These are phyloP conservation scores for Samsoniella hepiali DNA, from an alignment of 2,329 filamentous ascomycete species.

Conservation along the genomic window DNA sequence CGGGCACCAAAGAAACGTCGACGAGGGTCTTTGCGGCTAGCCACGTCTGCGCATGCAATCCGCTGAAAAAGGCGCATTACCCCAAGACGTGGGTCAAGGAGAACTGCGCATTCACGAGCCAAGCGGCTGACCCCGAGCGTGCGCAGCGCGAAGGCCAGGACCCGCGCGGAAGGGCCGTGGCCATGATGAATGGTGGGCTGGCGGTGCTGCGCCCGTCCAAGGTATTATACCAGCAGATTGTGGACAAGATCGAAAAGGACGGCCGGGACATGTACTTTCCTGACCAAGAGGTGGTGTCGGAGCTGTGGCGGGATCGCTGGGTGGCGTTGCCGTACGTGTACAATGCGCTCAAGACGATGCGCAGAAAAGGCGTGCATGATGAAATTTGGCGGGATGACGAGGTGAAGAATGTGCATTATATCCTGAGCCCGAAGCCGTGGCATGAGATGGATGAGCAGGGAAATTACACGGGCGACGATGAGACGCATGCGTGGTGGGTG, in stretches of 20 bases:
- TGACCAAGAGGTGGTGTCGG: slow-evolving; percentile 57
- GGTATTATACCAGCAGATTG: slow-evolving; percentile 48
- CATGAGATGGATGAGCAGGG: slow-evolving; percentile 46
- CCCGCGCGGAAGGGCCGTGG: slow-evolving; percentile 45
- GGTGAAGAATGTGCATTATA: slow-evolving; percentile 62
- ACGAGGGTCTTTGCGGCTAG: slow-evolving; percentile 73
- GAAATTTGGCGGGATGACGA: slow-evolving; percentile 55
- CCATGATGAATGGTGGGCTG: slow-evolving; percentile 53
- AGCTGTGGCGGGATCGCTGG: slow-evolving; percentile 55
- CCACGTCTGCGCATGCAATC: slow-evolving; percentile 86
- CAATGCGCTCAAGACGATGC: slow-evolving; percentile 61
- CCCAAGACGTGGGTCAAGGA: slow-evolving; percentile 62
- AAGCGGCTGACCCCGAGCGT: slow-evolving; percentile 44
- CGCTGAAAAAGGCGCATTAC: slow-evolving; percentile 74
- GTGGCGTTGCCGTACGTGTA: slow-evolving; percentile 57
- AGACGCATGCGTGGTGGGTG: slow-evolving; percentile 56
- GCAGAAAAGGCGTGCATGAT: slow-evolving; percentile 50
- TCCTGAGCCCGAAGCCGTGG: slow-evolving; percentile 61
- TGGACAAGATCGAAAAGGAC: slow-evolving; percentile 47
- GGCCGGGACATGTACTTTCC: slow-evolving; percentile 52
- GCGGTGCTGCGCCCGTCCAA: slow-evolving; percentile 53
- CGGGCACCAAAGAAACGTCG: slow-evolving; percentile 37
- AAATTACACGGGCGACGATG: slow-evolving; percentile 42
- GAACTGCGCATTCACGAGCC: slow-evolving; percentile 58
- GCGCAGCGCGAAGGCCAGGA: slow-evolving; percentile 47